Evolutionary conservation across 441 rosid species (phyloP), one percentile per base, ranked within the genome.

Genomic region (Bruguiera hainesii): DNA sequence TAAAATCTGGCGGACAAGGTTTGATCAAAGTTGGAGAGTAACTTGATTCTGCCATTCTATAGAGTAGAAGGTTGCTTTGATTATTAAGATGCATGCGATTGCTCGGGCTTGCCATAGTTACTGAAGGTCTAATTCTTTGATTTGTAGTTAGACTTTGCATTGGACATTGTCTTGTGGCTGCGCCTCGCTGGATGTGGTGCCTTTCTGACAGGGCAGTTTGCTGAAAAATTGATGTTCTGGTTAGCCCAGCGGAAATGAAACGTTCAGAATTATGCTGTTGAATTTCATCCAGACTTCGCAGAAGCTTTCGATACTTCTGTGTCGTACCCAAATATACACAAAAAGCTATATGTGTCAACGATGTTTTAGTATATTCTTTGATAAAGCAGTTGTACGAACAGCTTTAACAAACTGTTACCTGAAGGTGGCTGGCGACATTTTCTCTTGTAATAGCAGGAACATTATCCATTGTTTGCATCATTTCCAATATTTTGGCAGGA

Each of bases 361-460:
- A 13, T 60, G 50, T 49, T 9, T n/a, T 42, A 37, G 19, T 9
- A n/a, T 15, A 8, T n/a, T 20, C 6, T 5, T 16, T 11, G 3
- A 6, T 25, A 21, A 7, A 53, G 15, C 13, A 53, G 9, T 25
- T 20, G 15, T 8, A 53, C 10, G 57, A 11, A 53, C 21, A 53
- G 2, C 31, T 29, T 20, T 25, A n/a, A 8, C 2, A 1, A 13
- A 29, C 2, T 21, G 19, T 29, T 39, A 82, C 83, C 83, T 79
- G 85, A 65, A 79, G 81, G 65, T 82, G 81, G 65, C 83, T 77
- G 7, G 83, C 80, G 61, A 82, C 51, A 49, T 79, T 75, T 52
- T 80, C 79, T 60, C 81, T 65, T 9, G 78, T 74, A 37, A 81
- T 42, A 19, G n/a, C 56, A n/a, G 56, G 63, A 21, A 59, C 72